Conservation (phyloP, 228 moss, liverwort and hornwort species). For the Sphagnum fallax region DNA sequence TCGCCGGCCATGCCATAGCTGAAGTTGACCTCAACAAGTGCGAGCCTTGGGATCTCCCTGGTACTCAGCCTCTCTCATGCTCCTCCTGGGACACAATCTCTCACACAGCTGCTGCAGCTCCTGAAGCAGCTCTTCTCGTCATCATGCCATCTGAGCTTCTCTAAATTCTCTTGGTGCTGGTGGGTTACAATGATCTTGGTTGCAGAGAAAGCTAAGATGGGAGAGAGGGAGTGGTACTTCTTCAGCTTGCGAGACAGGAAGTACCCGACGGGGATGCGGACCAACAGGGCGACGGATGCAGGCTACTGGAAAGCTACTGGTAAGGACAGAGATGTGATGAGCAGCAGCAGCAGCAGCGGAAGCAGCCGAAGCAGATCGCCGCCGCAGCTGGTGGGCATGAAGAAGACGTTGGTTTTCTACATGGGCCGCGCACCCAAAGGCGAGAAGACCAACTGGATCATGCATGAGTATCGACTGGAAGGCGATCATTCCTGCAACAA, state of each 20-base stretch:
- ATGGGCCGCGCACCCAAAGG: slow-evolving; percentile 67
- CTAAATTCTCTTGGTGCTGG: too few relatives aligned
- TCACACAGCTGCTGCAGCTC: too few relatives aligned
- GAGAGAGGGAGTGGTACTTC: slow-evolving; percentile 65
- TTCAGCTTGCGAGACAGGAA: slow-evolving; percentile 55
- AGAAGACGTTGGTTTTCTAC: slow-evolving; percentile 80
- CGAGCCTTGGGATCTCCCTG: slow-evolving; percentile 67
- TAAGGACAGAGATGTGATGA: slow-evolving; percentile 49
- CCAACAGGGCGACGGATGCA: slow-evolving; percentile 51
- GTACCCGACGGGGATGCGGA: slow-evolving; percentile 59
- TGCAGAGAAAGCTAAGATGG: slow-evolving; percentile 49
- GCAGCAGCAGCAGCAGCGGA: slow-evolving; percentile 1
- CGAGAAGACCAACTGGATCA: slow-evolving; percentile 73
- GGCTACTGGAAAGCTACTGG: slow-evolving; percentile 70
- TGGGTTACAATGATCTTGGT: background rate
- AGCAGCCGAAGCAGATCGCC: too few relatives aligned
- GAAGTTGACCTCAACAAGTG: slow-evolving; percentile 58
- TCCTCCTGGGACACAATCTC: too few relatives aligned
- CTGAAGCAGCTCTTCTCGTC: too few relatives aligned
- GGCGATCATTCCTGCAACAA: slow-evolving; percentile 4
- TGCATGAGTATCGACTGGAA: slow-evolving; percentile 64
- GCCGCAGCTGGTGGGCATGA: slow-evolving; percentile 31
- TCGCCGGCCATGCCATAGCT: slow-evolving; percentile 39
- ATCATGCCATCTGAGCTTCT: too few relatives aligned
- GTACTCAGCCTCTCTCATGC: slow-evolving; percentile 9